Evolutionary conservation across 2,329 filamentous ascomycete species (phyloP).

Genomic region (Phyllosticta capitalensis): DNA sequence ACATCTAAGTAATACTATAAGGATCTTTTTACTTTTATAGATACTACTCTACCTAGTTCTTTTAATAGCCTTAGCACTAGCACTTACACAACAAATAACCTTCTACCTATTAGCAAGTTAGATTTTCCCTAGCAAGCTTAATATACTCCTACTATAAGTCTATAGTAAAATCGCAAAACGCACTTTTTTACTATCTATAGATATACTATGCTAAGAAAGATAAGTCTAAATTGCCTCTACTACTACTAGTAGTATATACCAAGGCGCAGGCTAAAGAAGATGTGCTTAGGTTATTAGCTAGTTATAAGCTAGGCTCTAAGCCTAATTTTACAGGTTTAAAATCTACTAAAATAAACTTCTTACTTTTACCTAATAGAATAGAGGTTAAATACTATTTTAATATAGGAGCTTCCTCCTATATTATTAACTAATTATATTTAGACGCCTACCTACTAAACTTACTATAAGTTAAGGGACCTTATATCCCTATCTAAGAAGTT

Average conservation of each 20-base stretch:
- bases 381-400: not conserved
- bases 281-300: no score
- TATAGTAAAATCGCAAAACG: no score
- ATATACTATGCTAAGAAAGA: not conserved
- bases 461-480: not conserved
- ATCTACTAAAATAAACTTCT: not conserved
- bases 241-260: no score
- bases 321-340: not conserved
- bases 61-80: not conserved
- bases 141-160: no score
- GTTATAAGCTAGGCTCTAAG: not conserved
- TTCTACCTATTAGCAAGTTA: no score
- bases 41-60: not conserved
- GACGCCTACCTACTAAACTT: not conserved
- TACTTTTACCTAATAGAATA: not conserved
- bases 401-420: not conserved
- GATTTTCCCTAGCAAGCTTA: no score
- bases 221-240: not conserved
- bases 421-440: not conserved
- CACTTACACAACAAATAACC: no score
- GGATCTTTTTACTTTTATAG: not conserved
- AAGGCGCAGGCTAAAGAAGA: no score
- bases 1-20: not conserved
- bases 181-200: no score
- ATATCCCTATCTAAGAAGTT: not conserved